Percentiles rank a stretch among this genome's conserved stretches.
phyloP scores from a whole-genome alignment of 805 yeast species.

The Wickerhamia fluorescens region DNA sequence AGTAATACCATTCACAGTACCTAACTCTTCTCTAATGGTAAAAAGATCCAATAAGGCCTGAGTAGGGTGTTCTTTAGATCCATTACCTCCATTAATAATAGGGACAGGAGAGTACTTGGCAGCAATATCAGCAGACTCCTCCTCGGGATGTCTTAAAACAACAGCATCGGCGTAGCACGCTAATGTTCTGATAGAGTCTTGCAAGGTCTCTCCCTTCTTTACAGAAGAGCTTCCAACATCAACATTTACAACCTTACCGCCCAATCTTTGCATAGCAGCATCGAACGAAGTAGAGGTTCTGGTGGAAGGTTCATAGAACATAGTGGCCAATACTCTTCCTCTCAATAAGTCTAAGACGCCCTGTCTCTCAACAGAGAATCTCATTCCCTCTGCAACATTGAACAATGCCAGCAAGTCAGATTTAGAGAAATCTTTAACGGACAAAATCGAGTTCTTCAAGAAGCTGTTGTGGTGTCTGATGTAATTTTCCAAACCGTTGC shows the following conservation, averaged over 20 bases:
- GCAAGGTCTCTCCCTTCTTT: constrained; percentile 95
- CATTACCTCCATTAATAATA: constrained; percentile 96
- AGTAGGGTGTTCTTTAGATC: constrained; percentile 96
- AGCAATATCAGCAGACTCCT: constrained; percentile 86
- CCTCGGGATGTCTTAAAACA: constrained; percentile 94
- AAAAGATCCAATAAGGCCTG: constrained; percentile 96
- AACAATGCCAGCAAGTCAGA: constrained; percentile 87
- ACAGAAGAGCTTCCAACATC: constrained; percentile 86
- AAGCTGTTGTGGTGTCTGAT: constrained; percentile 84
- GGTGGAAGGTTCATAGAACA: constrained; percentile 98
- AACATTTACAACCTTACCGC: constrained; percentile 92
- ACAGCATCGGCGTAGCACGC: constrained; percentile 96
- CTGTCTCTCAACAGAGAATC: constrained; percentile 92
- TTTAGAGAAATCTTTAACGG: constrained; percentile 83
- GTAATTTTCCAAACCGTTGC: constrained; percentile 70
- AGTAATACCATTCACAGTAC: constrained; percentile 96
- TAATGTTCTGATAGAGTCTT: constrained; percentile 91
- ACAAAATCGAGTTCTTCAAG: constrained; percentile 78
- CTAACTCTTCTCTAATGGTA: constrained; percentile 97
- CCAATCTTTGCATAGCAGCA: constrained; percentile 99
- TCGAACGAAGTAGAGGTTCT: constrained; percentile 95
- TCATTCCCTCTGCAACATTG: constrained; percentile 96
- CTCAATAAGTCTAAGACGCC: constrained; percentile 88
- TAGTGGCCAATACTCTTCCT: constrained; percentile 87
- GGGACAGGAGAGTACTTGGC: constrained; percentile 97